Base-by-base conservation (phyloP, 208 protist species). In the Acanthamoeba royreba region DNA sequence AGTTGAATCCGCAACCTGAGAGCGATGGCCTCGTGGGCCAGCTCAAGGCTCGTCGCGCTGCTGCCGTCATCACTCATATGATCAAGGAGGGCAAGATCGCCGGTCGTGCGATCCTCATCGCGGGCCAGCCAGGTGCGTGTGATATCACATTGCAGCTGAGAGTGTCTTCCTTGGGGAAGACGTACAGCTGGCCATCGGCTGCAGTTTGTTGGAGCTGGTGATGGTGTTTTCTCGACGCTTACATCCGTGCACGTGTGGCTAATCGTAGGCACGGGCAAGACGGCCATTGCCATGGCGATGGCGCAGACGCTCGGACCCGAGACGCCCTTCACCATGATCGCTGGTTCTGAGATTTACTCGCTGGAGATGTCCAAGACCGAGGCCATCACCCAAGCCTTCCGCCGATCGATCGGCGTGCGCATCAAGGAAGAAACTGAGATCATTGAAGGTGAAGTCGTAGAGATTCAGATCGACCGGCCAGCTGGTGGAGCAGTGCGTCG, bases 281-380 rank as follows among this genome's bases (percentile, higher is more conserved):
- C 99, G 35, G 99, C 99, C 0, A 99, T 99, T 93, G 99, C 99
- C 31, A 99, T 99, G 99, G 99, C 97, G 94, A 99, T 99, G 97
- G 98, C 99, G 28, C 99, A 99, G 95, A 96, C 98, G 22, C 97
- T 99, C 4, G 99, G 99, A 33, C 25, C 63, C 45, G 98, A 99
- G 61, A 99, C 98, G 8, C 99, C 99, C 2, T 99, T 99, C 96
- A 99, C 99, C 46, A 99, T 99, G 96, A 99, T 99, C n/a, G 98
- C 99, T 46, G 99, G 98, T 11, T 99, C 97, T 77, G 99, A 99
- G 95, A 99, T 99, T 92, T 99, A 99, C 94, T 99, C 99, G 13
- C 96, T 99, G 25, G 99, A 99, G 95, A 99, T 99, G 99, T 99
- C 98, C 79, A 99, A 99, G 96, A 99, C 99, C n/a, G 99, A 99